A percentile compares a stretch with the other conserved stretches of the same genome.
Evolutionary conservation across 768 basidiomycete species (phyloP).

Genomic region (Kondoa subrosea): DNA sequence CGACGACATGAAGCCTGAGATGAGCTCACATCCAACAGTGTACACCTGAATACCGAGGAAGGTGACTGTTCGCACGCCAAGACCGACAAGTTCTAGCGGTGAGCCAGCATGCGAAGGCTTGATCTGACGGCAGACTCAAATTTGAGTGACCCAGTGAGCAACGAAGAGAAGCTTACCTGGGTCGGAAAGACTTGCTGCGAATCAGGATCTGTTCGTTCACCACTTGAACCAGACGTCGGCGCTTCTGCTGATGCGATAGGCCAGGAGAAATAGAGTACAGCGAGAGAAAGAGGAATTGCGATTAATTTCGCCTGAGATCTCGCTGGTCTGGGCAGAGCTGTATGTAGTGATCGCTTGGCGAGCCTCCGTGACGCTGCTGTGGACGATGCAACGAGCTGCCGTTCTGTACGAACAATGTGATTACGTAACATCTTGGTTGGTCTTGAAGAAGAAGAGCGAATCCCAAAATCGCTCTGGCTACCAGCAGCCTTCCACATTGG

Average conservation of each 20-base stretch:
- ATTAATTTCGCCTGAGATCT: too few species aligned
- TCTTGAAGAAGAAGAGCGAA: too few species aligned
- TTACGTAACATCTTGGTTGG: not conserved
- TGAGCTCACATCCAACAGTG: not conserved
- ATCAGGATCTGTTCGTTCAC: not conserved
- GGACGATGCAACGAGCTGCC: not conserved
- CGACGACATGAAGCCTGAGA: not conserved
- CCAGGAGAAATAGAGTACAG: not conserved
- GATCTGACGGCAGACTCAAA: too few species aligned
- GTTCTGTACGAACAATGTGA: not conserved
- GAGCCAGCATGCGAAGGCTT: not conserved
- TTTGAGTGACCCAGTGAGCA: too few species aligned
- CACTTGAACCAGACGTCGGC: not conserved
- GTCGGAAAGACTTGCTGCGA: too few species aligned
- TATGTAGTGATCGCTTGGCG: not conserved
- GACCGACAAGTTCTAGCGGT: not conserved
- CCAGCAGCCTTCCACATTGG: too few species aligned
- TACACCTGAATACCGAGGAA: not conserved
- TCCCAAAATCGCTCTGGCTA: too few species aligned
- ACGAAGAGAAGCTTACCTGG: too few species aligned
- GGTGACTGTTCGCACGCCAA: constrained; percentile 5
- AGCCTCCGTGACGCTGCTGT: not conserved
- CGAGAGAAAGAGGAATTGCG: too few species aligned
- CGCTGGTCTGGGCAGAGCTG: too few species aligned
- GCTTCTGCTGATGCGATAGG: not conserved